Evolutionary conservation across 495 filamentous ascomycete species (phyloP).

Genomic region (Penicillium lagena): DNA sequence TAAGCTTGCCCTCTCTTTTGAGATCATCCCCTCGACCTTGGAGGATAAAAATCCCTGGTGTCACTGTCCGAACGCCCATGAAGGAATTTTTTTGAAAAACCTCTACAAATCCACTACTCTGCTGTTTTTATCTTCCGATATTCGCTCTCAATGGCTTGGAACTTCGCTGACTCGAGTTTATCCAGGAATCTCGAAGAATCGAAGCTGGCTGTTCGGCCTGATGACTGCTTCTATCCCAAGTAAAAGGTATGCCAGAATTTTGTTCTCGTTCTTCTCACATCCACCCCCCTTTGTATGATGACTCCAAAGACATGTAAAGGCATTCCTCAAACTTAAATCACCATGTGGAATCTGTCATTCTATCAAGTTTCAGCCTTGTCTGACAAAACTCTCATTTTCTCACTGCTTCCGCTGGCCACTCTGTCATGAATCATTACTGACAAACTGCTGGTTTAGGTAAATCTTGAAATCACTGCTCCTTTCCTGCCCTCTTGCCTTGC

Average conservation of each 20-base stretch:
- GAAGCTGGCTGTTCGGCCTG: slow-evolving; percentile 8
- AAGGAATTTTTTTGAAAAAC: slow-evolving; percentile 47
- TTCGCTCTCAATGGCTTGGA: not conserved
- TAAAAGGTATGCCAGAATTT: slow-evolving; percentile 54
- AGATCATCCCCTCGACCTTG: slow-evolving; percentile 6
- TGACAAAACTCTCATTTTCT: slow-evolving; percentile 47
- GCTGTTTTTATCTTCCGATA: slow-evolving; percentile 1
- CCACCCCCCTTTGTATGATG: slow-evolving; percentile 57
- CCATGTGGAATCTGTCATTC: slow-evolving; percentile 76
- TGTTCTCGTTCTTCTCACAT: slow-evolving; percentile 7
- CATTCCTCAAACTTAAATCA: slow-evolving; percentile 96
- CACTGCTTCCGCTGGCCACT: slow-evolving; percentile 14
- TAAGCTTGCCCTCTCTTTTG: not conserved
- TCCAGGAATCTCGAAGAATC: not conserved
- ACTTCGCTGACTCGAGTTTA: not conserved
- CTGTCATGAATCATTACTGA: slow-evolving; percentile 34
- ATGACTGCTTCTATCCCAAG: not conserved
- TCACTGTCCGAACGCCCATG: slow-evolving; percentile 75
- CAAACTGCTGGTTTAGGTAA: slow-evolving; percentile 44
- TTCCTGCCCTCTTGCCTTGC: slow-evolving; percentile 23
- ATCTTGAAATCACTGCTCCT: slow-evolving; percentile 23
- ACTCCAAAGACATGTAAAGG: slow-evolving; percentile 77
- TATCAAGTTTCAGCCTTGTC: slow-evolving; percentile 98
- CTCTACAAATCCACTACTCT: slow-evolving; percentile 66
- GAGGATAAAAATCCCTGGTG: slow-evolving; percentile 57